Evolutionary conservation across 345 rosid species (phyloP).

Genomic region (Eucalyptus paniculata): DNA sequence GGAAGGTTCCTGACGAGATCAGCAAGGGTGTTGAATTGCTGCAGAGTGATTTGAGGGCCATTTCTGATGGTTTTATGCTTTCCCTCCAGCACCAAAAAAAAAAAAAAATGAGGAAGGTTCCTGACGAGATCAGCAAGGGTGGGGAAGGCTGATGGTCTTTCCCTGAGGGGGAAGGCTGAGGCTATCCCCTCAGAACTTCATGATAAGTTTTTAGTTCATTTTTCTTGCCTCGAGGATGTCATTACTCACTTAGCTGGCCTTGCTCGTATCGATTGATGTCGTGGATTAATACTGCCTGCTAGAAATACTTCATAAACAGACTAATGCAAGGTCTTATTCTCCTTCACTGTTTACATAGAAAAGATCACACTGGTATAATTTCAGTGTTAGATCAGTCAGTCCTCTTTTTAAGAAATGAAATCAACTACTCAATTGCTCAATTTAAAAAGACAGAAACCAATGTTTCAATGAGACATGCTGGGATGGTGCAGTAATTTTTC

Average conservation of each 20-base stretch:
- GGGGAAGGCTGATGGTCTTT: slow-evolving; percentile 54
- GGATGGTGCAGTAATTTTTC: neutral
- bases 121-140: slow-evolving; percentile 66
- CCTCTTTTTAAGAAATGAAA: neutral
- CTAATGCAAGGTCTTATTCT: neutral
- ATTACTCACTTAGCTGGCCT: slow-evolving; percentile 41
- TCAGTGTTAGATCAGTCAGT: neutral
- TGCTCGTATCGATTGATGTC: slow-evolving; percentile 1
- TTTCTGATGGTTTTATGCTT: neutral
- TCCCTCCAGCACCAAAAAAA: no score
- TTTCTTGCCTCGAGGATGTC: slow-evolving; percentile 55
- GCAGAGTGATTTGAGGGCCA: no score
- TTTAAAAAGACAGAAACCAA: neutral
- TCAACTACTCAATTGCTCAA: neutral
- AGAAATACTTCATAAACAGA: neutral
- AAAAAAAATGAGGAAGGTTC: slow-evolving; percentile 48
- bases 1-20: slow-evolving; percentile 22
- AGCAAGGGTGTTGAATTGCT: no score
- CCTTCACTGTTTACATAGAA: neutral
- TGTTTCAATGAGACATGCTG: neutral
- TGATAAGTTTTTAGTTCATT: slow-evolving; percentile 41
- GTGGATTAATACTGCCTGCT: neutral
- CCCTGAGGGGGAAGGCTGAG: slow-evolving; percentile 35
- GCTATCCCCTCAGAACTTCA: slow-evolving; percentile 28
- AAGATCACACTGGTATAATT: neutral